Evolutionary conservation across 2,329 filamentous ascomycete species (phyloP).

Genomic region (Penicillium sp.): DNA sequence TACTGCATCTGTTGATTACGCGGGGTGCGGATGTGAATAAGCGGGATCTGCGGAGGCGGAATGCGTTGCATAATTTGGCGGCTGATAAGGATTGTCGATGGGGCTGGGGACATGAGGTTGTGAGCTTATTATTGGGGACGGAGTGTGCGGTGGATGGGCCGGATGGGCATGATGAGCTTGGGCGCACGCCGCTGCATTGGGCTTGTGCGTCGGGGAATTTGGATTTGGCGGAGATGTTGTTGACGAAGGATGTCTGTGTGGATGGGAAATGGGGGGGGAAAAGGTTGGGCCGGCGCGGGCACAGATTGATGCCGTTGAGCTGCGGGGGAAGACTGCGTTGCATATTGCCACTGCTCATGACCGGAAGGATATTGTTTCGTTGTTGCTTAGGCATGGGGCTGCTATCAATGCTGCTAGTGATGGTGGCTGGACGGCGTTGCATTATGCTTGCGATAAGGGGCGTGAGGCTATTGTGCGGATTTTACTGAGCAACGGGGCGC

Average conservation of each 20-base stretch:
- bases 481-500: conserved; percentile 39
- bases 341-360: conserved; percentile 50
- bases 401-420: conserved; percentile 48
- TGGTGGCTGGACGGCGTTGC: conserved; percentile 53
- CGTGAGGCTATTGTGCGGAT: conserved; percentile 44
- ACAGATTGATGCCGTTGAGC: conserved; percentile 44
- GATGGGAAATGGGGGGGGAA: conserved; percentile 14
- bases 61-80: conserved; percentile 43
- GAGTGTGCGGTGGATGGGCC: conserved; percentile 42
- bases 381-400: conserved; percentile 46
- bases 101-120: conserved; percentile 48
- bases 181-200: conserved; percentile 56
- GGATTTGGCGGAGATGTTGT: conserved; percentile 48
- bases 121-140: conserved; percentile 40
- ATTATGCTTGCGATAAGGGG: conserved; percentile 53
- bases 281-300: conserved; percentile 23
- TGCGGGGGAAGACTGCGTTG: conserved; percentile 45
- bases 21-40: conserved; percentile 38
- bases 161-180: conserved; percentile 43
- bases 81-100: conserved; percentile 43
- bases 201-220: conserved; percentile 56
- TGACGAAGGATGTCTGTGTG: conserved; percentile 30
- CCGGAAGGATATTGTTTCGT: conserved; percentile 34
- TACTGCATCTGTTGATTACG: conserved; percentile 39
- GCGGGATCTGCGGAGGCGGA: conserved; percentile 30